These are phyloP conservation scores for Pelargonium australe DNA, from an alignment of 441 rosid genomes.

Conservation along the genomic window DNA sequence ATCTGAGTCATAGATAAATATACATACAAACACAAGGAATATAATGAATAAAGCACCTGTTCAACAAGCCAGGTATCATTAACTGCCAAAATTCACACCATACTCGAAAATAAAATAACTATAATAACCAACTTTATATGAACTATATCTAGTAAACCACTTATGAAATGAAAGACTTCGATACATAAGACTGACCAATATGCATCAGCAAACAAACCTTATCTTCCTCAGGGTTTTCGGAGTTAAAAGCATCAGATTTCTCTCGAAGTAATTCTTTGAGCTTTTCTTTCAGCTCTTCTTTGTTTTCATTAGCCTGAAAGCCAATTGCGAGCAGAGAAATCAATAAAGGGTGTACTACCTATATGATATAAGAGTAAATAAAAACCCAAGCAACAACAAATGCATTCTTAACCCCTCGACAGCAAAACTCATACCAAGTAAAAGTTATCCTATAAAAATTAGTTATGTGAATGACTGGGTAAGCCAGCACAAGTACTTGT, in stretches of 20 bases:
- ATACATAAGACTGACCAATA: constrained; percentile 2
- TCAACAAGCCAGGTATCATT: neutral
- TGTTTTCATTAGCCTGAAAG: constrained; percentile 55
- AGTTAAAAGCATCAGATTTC: constrained; percentile 67
- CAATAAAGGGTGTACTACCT: neutral
- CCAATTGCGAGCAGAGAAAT: neutral
- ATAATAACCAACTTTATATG: neutral
- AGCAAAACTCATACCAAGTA: constrained; percentile 46
- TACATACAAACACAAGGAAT: neutral
- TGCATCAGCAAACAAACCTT: constrained; percentile 43
- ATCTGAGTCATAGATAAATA: too few species aligned
- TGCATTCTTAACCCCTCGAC: constrained; percentile 41
- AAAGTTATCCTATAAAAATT: constrained; percentile 37
- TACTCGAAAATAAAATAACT: neutral
- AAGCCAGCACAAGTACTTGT: constrained; percentile 49
- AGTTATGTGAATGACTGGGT: constrained; percentile 39
- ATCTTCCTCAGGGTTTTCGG: constrained; percentile 56
- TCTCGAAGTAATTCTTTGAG: constrained; percentile 68
- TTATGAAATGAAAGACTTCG: neutral
- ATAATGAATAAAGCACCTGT: neutral
- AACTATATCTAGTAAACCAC: neutral
- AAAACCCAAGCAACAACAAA: neutral
- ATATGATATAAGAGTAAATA: neutral
- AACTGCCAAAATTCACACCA: neutral
- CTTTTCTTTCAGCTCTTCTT: constrained; percentile 71